A percentile compares a stretch with the other conserved stretches of the same genome.
phyloP scores from a whole-genome alignment of 306 rosid genomes.

The Benincasa hispida region DNA sequence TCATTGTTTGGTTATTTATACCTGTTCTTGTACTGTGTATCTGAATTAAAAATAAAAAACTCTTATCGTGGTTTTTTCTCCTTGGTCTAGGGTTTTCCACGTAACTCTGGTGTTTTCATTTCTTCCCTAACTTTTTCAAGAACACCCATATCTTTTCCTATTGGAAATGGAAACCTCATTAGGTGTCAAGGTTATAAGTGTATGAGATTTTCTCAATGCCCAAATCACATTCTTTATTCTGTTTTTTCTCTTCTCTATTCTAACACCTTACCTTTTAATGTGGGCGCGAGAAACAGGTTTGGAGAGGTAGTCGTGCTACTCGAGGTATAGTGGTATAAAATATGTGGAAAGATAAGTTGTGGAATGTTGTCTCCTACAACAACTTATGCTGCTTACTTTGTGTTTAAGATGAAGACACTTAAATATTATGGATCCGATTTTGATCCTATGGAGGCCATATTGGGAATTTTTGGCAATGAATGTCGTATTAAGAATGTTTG shows the following conservation, averaged over 20 bases:
- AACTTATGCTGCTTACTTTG: background rate
- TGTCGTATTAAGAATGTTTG: background rate
- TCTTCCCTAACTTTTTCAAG: no score
- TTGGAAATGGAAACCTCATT: conserved; percentile 3
- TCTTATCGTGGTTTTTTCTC: no score
- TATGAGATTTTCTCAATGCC: background rate
- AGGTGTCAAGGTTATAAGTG: background rate
- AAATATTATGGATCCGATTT: background rate
- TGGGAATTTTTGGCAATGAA: background rate
- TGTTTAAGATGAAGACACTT: background rate
- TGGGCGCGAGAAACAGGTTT: background rate
- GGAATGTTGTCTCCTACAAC: background rate
- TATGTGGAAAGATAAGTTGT: background rate
- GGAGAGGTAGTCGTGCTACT: conserved; percentile 2
- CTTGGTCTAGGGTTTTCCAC: no score
- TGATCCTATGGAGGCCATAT: background rate
- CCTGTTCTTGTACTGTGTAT: no score
- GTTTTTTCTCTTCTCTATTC: background rate
- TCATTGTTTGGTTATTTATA: no score
- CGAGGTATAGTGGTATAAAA: background rate
- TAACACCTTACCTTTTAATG: background rate
- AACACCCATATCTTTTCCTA: background rate
- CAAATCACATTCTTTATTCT: background rate
- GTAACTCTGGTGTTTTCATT: no score
- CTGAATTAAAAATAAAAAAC: no score